These are phyloP conservation scores for Cicer yamashitae DNA, from an alignment of 306 rosid genomes.

Conservation along the genomic window DNA sequence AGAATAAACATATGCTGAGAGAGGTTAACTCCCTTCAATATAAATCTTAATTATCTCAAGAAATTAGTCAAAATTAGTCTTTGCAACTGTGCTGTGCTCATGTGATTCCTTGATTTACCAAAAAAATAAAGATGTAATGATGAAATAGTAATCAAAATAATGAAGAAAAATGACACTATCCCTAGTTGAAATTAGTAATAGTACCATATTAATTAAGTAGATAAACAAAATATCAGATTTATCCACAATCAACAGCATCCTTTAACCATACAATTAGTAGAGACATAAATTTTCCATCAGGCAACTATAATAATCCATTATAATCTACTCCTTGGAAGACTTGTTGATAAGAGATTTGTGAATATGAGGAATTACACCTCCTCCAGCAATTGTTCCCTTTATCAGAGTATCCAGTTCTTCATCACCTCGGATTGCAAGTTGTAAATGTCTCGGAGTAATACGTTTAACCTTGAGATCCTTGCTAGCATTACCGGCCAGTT, in stretches of 20 bases:
- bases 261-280: constrained; percentile 41
- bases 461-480: constrained; percentile 81
- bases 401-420: constrained; percentile 78
- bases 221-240: constrained; percentile 42
- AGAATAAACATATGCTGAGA: too few species aligned
- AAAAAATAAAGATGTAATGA: neutral
- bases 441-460: constrained; percentile 79
- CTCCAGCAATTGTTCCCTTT: constrained; percentile 80
- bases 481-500: constrained; percentile 81
- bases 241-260: constrained; percentile 35
- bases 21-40: too few species aligned
- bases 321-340: constrained; percentile 70
- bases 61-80: too few species aligned
- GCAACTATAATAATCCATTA: constrained; percentile 28
- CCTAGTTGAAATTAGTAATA: constrained; percentile 29
- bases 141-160: constrained; percentile 26
- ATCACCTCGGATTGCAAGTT: constrained; percentile 81
- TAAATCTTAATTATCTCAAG: too few species aligned
- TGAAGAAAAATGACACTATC: constrained; percentile 43
- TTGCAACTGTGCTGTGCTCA: too few species aligned
- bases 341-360: constrained; percentile 83
- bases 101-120: too few species aligned
- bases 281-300: constrained; percentile 33
- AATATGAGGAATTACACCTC: constrained; percentile 79
- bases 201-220: constrained; percentile 6